phyloP scores from a whole-genome alignment of 2,329 filamentous ascomycete species.

The Pseudogymnoascus sp. region DNA sequence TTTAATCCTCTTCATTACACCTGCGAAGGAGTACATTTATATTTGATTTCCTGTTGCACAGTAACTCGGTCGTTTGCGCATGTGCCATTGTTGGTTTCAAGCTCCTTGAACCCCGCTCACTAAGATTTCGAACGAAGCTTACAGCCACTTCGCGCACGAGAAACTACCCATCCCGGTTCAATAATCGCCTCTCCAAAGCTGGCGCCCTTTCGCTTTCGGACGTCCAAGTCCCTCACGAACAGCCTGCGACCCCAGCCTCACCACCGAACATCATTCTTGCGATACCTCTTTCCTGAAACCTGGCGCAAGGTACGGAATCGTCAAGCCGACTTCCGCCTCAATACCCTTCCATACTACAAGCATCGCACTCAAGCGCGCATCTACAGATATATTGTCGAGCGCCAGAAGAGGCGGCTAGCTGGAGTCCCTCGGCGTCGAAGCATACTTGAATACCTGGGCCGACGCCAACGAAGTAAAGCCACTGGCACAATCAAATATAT shows the following conservation, averaged over 20 bases:
- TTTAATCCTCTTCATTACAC: neutral
- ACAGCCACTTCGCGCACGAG: neutral
- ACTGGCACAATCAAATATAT: neutral
- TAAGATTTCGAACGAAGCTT: neutral
- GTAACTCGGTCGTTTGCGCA: neutral
- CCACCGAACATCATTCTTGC: slow-evolving; percentile 45
- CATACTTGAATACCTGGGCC: slow-evolving; percentile 37
- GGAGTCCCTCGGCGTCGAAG: slow-evolving; percentile 39
- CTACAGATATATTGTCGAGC: slow-evolving; percentile 63
- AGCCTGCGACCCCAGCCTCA: slow-evolving; percentile 25
- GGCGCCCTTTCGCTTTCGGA: slow-evolving; percentile 8
- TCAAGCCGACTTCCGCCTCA: slow-evolving; percentile 63
- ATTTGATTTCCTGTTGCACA: neutral
- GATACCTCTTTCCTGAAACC: slow-evolving; percentile 60
- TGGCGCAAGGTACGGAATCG: slow-evolving; percentile 55
- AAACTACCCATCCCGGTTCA: neutral
- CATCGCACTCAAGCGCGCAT: slow-evolving; percentile 66
- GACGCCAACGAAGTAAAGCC: slow-evolving; percentile 26
- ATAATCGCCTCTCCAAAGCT: neutral
- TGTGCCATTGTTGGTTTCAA: neutral
- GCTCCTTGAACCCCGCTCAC: neutral
- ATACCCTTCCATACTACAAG: slow-evolving; percentile 64
- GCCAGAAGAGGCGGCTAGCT: slow-evolving; percentile 48
- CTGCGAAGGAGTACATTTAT: neutral
- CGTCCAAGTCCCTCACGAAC: slow-evolving; percentile 5